Percentiles rank a stretch among this genome's conserved stretches.
Evolutionary conservation across 129 eudicot species (phyloP).

Genomic region (Tagetes erecta): DNA sequence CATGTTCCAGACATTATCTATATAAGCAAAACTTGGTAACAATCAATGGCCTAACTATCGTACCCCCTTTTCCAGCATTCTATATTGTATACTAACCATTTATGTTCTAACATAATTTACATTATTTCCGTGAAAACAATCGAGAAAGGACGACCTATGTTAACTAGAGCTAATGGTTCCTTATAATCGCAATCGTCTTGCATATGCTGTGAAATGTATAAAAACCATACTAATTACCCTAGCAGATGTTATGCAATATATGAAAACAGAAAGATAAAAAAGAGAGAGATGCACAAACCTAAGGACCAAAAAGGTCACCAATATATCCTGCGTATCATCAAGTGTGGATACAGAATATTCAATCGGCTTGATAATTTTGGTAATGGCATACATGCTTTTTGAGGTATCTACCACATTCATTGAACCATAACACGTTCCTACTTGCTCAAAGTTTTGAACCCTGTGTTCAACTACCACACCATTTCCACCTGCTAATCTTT

Average conservation of each 20-base stretch:
- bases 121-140: not conserved
- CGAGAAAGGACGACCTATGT: not conserved
- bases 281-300: slow-evolving; percentile 55
- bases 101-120: not conserved
- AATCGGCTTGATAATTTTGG: slow-evolving; percentile 67
- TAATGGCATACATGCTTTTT: slow-evolving; percentile 50
- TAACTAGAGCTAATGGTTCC: not conserved
- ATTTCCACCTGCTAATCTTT: slow-evolving; percentile 26
- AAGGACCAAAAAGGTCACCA: slow-evolving; percentile 66
- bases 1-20: not conserved
- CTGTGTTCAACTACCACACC: slow-evolving; percentile 36
- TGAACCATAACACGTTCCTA: slow-evolving; percentile 32
- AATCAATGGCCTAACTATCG: not conserved
- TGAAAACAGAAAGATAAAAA: not conserved
- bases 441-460: slow-evolving; percentile 38
- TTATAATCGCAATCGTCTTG: slow-evolving; percentile 13
- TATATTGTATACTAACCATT: not conserved
- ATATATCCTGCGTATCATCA: slow-evolving; percentile 51
- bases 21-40: slow-evolving; percentile 6
- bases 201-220: slow-evolving; percentile 1
- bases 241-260: not conserved
- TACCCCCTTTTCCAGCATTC: not conserved
- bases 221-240: not conserved
- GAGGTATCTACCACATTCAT: slow-evolving; percentile 39
- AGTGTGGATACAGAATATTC: slow-evolving; percentile 55